Evolutionary conservation across 352 stramenopile genomes (phyloP).

Genomic region (Globisporangium uncinulatum): DNA sequence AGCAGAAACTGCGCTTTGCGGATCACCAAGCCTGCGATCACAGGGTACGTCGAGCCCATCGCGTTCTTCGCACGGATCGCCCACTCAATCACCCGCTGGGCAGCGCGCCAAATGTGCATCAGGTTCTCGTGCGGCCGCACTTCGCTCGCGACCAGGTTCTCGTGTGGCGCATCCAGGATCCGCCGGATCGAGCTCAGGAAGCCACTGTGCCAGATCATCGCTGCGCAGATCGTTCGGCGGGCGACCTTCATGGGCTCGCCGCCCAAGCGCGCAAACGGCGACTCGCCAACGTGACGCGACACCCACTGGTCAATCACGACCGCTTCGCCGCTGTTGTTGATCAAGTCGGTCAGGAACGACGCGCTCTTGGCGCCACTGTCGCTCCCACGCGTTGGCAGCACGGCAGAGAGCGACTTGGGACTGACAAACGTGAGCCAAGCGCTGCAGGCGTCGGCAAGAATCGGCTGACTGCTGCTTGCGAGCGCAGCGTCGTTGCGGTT

Average conservation of each 20-base stretch:
- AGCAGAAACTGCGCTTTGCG: constrained; percentile 84
- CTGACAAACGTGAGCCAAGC: constrained; percentile 57
- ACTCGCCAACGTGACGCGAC: constrained; percentile 79
- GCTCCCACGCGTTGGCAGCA: constrained; percentile 14
- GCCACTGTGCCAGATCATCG: constrained; percentile 88
- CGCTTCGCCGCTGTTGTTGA: constrained; percentile 52
- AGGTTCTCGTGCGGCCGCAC: constrained; percentile 82
- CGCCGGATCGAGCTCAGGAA: constrained; percentile 58
- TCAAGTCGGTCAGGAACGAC: constrained; percentile 64
- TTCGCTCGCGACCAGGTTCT: constrained; percentile 59
- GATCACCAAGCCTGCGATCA: constrained; percentile 76
- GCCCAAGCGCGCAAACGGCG: constrained; percentile 68
- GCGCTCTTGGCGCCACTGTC: constrained; percentile 16
- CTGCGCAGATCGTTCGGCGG: constrained; percentile 73
- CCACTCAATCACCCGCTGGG: constrained; percentile 87
- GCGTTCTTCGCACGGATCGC: constrained; percentile 86
- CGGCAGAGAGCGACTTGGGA: constrained; percentile 39
- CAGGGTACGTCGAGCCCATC: constrained; percentile 77
- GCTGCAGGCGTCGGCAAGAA: constrained; percentile 44
- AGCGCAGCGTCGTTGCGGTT: constrained; percentile 9
- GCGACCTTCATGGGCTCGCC: constrained; percentile 86
- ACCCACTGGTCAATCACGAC: constrained; percentile 67
- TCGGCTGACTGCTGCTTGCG: constrained; percentile 15
- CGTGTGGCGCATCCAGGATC: constrained; percentile 26
- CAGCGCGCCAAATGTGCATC: constrained; percentile 87